phyloP scores from a whole-genome alignment of 1,139 yeast genomes.

The Lodderomyces pseudojiufengensis region DNA sequence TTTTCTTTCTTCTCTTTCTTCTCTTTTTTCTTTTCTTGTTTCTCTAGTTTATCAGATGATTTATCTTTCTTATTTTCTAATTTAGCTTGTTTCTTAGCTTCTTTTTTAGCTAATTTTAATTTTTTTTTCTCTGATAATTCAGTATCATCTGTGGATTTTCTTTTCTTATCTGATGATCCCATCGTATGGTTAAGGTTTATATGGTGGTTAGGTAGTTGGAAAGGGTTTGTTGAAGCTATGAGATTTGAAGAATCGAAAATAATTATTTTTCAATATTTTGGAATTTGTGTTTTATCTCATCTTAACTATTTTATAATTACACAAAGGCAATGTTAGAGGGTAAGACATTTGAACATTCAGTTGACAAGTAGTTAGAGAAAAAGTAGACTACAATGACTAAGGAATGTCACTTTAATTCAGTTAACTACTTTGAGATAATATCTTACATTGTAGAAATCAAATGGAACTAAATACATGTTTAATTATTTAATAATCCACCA shows the following conservation, averaged over 20 bases:
- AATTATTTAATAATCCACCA: slow-evolving; percentile 34
- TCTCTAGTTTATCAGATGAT: slow-evolving; percentile 41
- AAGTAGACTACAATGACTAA: too few relatives aligned
- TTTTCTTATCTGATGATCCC: slow-evolving; percentile 36
- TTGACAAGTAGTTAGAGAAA: too few relatives aligned
- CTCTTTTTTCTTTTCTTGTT: slow-evolving; percentile 42
- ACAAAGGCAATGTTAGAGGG: too few relatives aligned
- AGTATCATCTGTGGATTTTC: slow-evolving; percentile 34
- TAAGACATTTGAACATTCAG: too few relatives aligned
- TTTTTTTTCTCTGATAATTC: slow-evolving; percentile 25
- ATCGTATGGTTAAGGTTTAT: slow-evolving; percentile 11
- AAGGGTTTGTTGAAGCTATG: too few relatives aligned
- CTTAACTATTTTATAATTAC: not conserved
- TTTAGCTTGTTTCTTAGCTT: slow-evolving; percentile 47
- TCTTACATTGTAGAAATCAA: too few relatives aligned
- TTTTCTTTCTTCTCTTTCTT: slow-evolving; percentile 36
- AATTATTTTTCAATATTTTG: too few relatives aligned
- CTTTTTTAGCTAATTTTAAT: slow-evolving; percentile 33
- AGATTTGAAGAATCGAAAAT: too few relatives aligned
- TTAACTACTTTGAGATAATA: too few relatives aligned
- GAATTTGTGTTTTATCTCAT: slow-evolving; percentile 2
- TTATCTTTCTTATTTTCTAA: slow-evolving; percentile 39
- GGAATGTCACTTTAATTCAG: too few relatives aligned
- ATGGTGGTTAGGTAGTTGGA: not conserved
- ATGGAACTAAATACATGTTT: not conserved